These are phyloP conservation scores for Plantago coronopus DNA, from an alignment of 305 asterid genomes.

Conservation along the genomic window DNA sequence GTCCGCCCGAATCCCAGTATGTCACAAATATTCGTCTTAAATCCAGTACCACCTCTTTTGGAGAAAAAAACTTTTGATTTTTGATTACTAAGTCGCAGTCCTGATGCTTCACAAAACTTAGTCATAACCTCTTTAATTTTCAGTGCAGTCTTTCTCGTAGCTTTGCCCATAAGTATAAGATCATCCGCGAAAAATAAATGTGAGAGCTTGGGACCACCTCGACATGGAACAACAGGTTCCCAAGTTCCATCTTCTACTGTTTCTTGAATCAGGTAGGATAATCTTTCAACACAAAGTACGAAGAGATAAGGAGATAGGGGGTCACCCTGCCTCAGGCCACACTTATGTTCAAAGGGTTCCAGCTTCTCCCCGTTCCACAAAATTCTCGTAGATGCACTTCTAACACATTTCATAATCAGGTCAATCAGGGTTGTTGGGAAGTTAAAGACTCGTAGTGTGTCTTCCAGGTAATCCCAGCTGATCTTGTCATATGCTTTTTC, in stretches of 20 bases:
- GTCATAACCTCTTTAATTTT: not conserved
- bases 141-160: not conserved
- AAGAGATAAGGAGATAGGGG: not conserved
- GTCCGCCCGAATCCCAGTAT: not conserved
- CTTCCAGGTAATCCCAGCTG: not conserved
- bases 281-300: not conserved
- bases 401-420: not conserved
- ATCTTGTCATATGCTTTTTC: not conserved
- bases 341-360: not conserved
- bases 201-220: not conserved
- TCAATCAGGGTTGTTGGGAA: not conserved
- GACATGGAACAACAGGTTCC: not conserved
- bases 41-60: not conserved
- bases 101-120: not conserved
- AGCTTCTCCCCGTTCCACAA: not conserved
- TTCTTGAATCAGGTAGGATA: not conserved
- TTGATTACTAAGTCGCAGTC: not conserved
- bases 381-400: not conserved
- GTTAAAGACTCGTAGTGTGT: not conserved
- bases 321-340: not conserved
- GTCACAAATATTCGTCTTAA: not conserved
- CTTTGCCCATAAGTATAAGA: not conserved
- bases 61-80: not conserved
- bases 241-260: not conserved
- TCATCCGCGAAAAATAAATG: slow-evolving; percentile 3